Base-by-base conservation (phyloP, 805 yeast species). In the Spathaspora sp. region DNA sequence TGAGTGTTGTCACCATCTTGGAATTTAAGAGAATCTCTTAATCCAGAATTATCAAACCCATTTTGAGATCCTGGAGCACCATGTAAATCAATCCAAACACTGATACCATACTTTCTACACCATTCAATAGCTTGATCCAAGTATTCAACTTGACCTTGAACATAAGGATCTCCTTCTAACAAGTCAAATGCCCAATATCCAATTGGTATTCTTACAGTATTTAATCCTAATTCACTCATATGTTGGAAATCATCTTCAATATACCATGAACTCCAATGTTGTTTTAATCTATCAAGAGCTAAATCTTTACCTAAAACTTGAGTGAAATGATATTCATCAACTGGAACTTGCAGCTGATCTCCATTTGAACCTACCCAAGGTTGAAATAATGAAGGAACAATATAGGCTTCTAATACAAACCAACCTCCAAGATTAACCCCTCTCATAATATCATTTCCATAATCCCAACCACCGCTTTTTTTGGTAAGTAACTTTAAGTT, bases 61-160 rank as follows among this genome's bases (percentile, higher is more conserved):
- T 92, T 92, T 68, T 92, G 98, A 19, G 96, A 87, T 19, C 97
- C 97, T 32, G 97, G 96, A n/a, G 87, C 96, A 55, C 97, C 97
- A 66, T 92, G 98, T 62, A 92, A 70, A 67, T 93, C 97, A 44
- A 92, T 78, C 97, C 97, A 90, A 20, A 83, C 96, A 63, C 85
- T 84, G 56, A 92, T 63, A 42, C 76, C 78, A 57, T 83, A 62
- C 16, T 73, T 70, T 47, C 80, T 67, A 43, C 89, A 82, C 97
- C 97, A 93, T 16, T 64, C 77, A 42, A 92, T 70, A 14, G 97
- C 96, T 62, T 78, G 70, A 61, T 89, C 96, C 49, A 92, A 70
- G 67, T 87, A 89, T 8, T 70, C 65, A 52, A 72, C 80, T 68
- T 88, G 96, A 32, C 97, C 97, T 62, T 79, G 82, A 32, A 90